phyloP scores from a whole-genome alignment of 495 filamentous ascomycete genomes.

The Daldinia decipiens region DNA sequence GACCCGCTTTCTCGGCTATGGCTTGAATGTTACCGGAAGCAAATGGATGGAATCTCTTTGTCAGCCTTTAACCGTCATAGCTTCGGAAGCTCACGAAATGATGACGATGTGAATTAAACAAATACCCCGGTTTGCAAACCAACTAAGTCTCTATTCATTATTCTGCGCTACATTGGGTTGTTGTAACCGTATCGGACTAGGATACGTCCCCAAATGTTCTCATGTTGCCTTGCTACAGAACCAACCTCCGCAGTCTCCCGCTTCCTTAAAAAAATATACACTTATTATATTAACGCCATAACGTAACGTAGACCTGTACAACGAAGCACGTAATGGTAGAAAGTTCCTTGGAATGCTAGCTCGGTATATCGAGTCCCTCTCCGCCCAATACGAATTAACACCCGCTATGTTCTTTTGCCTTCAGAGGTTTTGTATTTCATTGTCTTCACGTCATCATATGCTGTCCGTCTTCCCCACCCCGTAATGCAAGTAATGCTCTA shows the following conservation, averaged over 20 bases:
- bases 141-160: background rate
- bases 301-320: conserved; percentile 27
- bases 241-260: background rate
- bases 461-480: conserved; percentile 80
- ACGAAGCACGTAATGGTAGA: conserved; percentile 26
- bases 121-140: conserved; percentile 17
- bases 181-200: conserved; percentile 14
- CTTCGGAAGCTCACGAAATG: conserved; percentile 24
- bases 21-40: conserved; percentile 36
- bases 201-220: conserved; percentile 10
- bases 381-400: conserved; percentile 39
- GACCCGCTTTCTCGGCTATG: conserved; percentile 21
- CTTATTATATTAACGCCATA: conserved; percentile 37
- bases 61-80: conserved; percentile 10
- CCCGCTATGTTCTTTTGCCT: conserved; percentile 35
- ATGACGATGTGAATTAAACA: conserved; percentile 29
- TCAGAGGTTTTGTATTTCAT: conserved; percentile 25
- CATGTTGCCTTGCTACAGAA: conserved; percentile 10
- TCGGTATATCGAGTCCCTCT: conserved; percentile 34
- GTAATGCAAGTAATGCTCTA: conserved; percentile 83
- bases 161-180: conserved; percentile 9
- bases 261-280: conserved; percentile 29
- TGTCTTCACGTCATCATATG: conserved; percentile 53
- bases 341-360: conserved; percentile 31
- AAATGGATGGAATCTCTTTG: background rate